Conservation (phyloP, 257 asterid genomes). For the Forsythia viridissima region DNA sequence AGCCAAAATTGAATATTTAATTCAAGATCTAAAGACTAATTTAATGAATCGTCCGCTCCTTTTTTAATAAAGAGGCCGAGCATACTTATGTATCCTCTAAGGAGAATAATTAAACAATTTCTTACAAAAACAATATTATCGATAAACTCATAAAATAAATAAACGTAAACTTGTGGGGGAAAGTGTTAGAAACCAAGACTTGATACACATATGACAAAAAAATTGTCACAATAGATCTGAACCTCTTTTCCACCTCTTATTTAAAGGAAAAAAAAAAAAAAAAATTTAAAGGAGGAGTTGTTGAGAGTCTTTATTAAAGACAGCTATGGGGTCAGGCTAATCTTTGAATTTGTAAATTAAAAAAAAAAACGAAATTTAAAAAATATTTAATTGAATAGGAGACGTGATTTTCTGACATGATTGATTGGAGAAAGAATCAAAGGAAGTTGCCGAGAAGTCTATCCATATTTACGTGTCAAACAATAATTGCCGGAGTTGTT, state of each 20-base stretch:
- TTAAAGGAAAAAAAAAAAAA: neutral
- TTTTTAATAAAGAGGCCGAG: too few species aligned
- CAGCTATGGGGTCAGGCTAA: neutral
- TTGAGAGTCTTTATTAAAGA: neutral
- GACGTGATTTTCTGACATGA: conserved; percentile 25
- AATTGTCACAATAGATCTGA: neutral
- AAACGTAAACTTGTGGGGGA: neutral
- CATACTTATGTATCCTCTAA: too few species aligned
- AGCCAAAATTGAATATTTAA: too few species aligned
- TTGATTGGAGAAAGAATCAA: conserved; percentile 1
- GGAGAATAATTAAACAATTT: too few species aligned
- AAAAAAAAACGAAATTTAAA: neutral
- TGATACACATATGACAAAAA: neutral
- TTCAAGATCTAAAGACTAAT: too few species aligned
- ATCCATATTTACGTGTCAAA: conserved; percentile 52
- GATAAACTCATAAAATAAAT: too few species aligned
- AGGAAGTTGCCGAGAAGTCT: conserved; percentile 49
- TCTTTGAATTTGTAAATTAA: neutral
- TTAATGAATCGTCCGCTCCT: too few species aligned
- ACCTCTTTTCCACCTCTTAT: neutral
- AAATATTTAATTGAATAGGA: too few species aligned
- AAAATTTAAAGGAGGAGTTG: neutral
- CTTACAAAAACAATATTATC: too few species aligned
- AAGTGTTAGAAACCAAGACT: neutral
- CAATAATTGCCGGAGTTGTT: conserved; percentile 52